phyloP scores from a whole-genome alignment of 1,139 yeast species.

The Lodderomyces parapsilosis region DNA sequence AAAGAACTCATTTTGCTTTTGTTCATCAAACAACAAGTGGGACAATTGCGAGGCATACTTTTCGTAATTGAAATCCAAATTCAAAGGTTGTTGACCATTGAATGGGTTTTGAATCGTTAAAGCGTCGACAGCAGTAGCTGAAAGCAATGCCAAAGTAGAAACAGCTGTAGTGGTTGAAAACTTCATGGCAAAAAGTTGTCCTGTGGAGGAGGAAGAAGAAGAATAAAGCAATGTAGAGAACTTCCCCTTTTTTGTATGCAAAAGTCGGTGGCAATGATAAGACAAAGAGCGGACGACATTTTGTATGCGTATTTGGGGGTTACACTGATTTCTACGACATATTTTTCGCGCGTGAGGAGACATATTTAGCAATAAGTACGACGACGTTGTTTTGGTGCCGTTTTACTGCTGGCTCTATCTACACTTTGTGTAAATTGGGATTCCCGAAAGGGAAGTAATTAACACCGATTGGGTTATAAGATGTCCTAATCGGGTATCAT shows the following conservation, averaged over 20 bases:
- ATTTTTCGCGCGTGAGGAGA: background rate
- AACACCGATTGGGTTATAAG: background rate
- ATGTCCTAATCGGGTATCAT: background rate
- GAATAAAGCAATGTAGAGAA: background rate
- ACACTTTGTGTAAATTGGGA: background rate
- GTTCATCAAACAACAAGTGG: conserved; percentile 17
- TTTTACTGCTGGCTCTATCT: background rate
- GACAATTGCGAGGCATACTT: conserved; percentile 14
- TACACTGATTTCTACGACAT: background rate
- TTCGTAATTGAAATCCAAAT: conserved; percentile 20
- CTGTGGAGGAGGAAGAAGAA: conserved; percentile 8
- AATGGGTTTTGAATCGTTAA: conserved; percentile 31
- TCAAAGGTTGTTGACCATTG: conserved; percentile 29
- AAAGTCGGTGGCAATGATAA: conserved; percentile 4
- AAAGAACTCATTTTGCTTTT: conserved; percentile 29
- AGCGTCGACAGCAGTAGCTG: conserved; percentile 26
- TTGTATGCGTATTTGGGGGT: background rate
- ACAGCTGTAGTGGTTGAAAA: conserved; percentile 21
- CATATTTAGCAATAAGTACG: background rate
- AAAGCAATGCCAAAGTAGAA: conserved; percentile 25
- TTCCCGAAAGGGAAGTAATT: background rate
- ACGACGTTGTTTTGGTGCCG: conserved; percentile 3
- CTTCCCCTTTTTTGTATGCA: background rate
- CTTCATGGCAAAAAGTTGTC: conserved; percentile 23
- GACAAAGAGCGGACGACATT: conserved; percentile 1